phyloP scores from a whole-genome alignment of 2,329 filamentous ascomycete genomes.

The Daldinia eschscholtzii region DNA sequence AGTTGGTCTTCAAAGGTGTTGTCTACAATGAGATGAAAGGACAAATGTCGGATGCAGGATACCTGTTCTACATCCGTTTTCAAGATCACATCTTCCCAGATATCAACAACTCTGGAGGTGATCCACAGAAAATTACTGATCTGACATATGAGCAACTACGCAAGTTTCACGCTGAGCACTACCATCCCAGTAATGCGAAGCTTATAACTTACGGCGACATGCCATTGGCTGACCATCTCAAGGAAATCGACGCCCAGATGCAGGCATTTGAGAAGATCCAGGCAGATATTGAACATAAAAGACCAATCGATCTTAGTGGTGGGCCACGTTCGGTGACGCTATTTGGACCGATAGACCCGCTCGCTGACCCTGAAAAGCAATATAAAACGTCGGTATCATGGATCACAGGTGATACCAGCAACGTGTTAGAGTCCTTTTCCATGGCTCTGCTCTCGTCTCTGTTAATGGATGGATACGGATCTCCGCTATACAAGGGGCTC shows the following conservation, averaged over 20 bases:
- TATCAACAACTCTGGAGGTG: conserved; percentile 96
- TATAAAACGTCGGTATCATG: conserved; percentile 95
- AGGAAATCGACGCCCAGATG: conserved; percentile 81
- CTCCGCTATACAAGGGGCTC: conserved; percentile 88
- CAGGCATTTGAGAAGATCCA: conserved; percentile 77
- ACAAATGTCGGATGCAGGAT: conserved; percentile 96
- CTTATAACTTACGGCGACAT: conserved; percentile 96
- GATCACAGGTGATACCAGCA: conserved; percentile 84
- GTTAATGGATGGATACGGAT: conserved; percentile 93
- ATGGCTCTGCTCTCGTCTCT: conserved; percentile 84
- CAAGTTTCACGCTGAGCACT: conserved; percentile 90
- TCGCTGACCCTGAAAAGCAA: conserved; percentile 88
- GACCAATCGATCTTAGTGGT: conserved; percentile 76
- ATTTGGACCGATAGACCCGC: conserved; percentile 84
- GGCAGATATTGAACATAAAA: conserved; percentile 79
- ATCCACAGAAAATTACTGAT: conserved; percentile 96
- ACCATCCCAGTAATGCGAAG: conserved; percentile 97
- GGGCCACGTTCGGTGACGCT: conserved; percentile 79
- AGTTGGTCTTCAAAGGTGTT: conserved; percentile 94
- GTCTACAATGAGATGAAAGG: conserved; percentile 99
- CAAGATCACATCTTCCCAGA: conserved; percentile 94
- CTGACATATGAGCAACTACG: conserved; percentile 91
- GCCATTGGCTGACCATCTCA: conserved; percentile 83
- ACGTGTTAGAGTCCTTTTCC: conserved; percentile 90
- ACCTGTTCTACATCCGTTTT: conserved; percentile 95